Evolutionary conservation across 2,329 filamentous ascomycete genomes (phyloP), one percentile per base, ranked within the genome.

Genomic region (Aureobasidium pullulans): DNA sequence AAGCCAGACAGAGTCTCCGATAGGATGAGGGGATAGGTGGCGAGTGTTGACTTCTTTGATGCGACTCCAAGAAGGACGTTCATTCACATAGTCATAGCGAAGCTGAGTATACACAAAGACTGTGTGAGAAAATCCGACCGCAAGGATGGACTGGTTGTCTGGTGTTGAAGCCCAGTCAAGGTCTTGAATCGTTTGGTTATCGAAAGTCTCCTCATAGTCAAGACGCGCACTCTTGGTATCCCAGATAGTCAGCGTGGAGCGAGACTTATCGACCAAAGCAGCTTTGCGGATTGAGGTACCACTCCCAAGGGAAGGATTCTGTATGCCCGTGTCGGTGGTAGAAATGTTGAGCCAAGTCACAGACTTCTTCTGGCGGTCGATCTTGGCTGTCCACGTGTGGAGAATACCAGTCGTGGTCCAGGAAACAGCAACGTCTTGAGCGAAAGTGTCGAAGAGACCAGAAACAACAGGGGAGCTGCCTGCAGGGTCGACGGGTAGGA

Each of bases 111-210:
- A 81, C 2, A 96, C 79, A 32, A 95, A 75, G 5, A 96, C 87
- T 60, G 88, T 84, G 64, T 92, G 89, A n/a, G 87, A 86, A 68
- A 96, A 96, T 0, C 92, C 91, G n/a, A 96, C 89, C 1, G 92
- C 90, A 19, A 96, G 78, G 59, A 96, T 91, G 1, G 89, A 93
- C 68, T 96, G 90, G 50, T 85, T 85, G 70, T 96, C 90, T 0
- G 90, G 90, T 0, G 92, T 96, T 3, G 89, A 93, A 0, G 91
- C 93, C 93, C 93, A 96, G 71, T 96, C 91, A 11, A 96, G 81
- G 71, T 96, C 92, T 63, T 87, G 85, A 42, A 96, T 90, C 6
- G 81, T 82, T 13, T 59, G 52, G 31, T 50, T 59, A 7, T 53
- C 16, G 64, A 91, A 94, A 32, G 84, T 81, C 66, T 93, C 84